Percentiles rank a stretch among this genome's conserved stretches.
phyloP scores from a whole-genome alignment of 1,284 basidiomycete genomes.

The Austropuccinia psidii region DNA sequence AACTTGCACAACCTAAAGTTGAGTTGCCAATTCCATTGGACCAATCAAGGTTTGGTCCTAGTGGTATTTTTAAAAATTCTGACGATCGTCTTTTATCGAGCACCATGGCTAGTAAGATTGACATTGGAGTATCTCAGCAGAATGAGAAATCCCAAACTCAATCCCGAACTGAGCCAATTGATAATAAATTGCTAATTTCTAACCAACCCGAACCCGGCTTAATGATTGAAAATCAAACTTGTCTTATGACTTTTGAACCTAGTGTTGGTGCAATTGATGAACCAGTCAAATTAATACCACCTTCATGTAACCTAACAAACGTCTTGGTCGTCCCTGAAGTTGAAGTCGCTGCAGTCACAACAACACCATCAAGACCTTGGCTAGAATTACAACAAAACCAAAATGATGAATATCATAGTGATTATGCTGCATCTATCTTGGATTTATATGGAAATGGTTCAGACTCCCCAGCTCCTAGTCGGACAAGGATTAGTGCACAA shows the following conservation, averaged over 20 bases:
- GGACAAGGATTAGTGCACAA: not conserved
- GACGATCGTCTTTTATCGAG: too few species aligned
- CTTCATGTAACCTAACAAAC: too few species aligned
- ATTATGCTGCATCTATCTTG: slow-evolving; percentile 27
- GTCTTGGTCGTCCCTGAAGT: not conserved
- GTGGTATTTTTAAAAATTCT: too few species aligned
- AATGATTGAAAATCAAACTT: too few species aligned
- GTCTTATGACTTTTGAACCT: not conserved
- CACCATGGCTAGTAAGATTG: too few species aligned
- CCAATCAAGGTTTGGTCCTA: not conserved
- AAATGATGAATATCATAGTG: not conserved
- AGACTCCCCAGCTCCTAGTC: not conserved
- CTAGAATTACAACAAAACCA: not conserved
- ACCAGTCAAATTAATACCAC: not conserved
- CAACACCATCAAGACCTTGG: too few species aligned
- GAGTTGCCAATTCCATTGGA: not conserved
- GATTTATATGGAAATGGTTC: slow-evolving; percentile 11
- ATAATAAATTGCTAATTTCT: too few species aligned
- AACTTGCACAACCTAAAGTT: too few species aligned
- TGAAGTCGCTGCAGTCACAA: not conserved
- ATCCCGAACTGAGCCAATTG: too few species aligned
- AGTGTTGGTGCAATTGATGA: not conserved
- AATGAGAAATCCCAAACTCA: too few species aligned
- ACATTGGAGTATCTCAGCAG: too few species aligned
- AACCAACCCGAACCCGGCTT: too few species aligned